phyloP scores from a whole-genome alignment of 2,329 filamentous ascomycete species.

The Colletotrichum australisinense region DNA sequence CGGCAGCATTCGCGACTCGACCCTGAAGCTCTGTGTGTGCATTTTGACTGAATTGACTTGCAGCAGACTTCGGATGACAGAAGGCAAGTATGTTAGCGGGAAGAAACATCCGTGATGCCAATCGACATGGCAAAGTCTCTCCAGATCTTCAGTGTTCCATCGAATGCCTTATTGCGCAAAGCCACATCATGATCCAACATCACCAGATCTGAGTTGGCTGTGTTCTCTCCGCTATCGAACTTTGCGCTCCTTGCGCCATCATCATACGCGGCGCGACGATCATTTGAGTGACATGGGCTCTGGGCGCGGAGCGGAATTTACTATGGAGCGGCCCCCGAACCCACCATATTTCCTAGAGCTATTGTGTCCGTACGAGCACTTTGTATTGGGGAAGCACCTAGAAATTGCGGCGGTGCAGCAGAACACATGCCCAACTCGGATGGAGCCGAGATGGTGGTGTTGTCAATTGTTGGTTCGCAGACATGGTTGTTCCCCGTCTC shows the following conservation, averaged over 20 bases:
- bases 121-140: not conserved
- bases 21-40: not conserved
- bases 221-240: not conserved
- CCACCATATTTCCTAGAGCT: not conserved
- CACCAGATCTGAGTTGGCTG: not conserved
- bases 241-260: constrained; percentile 8
- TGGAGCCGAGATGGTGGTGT: constrained; percentile 1
- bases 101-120: not conserved
- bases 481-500: constrained; percentile 32
- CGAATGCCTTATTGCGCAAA: not conserved
- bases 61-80: not conserved
- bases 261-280: constrained; percentile 7
- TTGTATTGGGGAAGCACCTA: not conserved
- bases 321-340: not conserved
- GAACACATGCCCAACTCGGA: not conserved
- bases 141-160: not conserved
- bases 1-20: not conserved
- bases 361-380: not conserved
- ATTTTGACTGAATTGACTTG: not conserved
- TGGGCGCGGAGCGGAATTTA: not conserved
- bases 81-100: not conserved
- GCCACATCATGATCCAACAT: not conserved
- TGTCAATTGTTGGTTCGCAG: constrained; percentile 3
- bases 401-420: constrained; percentile 23
- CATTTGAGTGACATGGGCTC: not conserved